phyloP scores from a whole-genome alignment of 495 filamentous ascomycete genomes.

The Penicillium crystallinum region DNA sequence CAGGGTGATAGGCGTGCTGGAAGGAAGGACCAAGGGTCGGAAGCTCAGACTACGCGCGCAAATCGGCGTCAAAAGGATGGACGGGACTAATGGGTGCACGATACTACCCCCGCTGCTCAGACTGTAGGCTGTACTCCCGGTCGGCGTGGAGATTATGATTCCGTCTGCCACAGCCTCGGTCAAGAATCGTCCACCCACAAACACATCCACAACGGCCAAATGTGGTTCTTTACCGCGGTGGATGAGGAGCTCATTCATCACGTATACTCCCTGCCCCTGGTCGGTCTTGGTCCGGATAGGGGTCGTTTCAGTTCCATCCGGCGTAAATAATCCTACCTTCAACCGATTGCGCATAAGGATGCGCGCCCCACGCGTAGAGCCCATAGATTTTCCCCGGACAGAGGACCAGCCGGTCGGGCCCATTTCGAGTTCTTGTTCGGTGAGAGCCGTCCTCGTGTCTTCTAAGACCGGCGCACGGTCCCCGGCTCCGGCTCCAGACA shows the following conservation, averaged over 20 bases:
- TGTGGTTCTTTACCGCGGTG: constrained; percentile 88
- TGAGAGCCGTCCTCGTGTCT: constrained; percentile 13
- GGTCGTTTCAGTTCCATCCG: constrained; percentile 43
- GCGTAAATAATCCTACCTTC: constrained; percentile 71
- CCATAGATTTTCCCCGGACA: constrained; percentile 76
- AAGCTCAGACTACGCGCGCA: constrained; percentile 90
- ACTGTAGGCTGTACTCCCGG: constrained; percentile 90
- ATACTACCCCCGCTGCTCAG: constrained; percentile 92
- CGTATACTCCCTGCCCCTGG: constrained; percentile 56
- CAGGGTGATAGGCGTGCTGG: constrained; percentile 77
- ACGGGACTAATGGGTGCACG: constrained; percentile 85
- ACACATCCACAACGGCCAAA: constrained; percentile 84
- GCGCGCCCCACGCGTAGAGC: constrained; percentile 63
- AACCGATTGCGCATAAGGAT: constrained; percentile 82
- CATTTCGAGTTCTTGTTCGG: constrained; percentile 16
- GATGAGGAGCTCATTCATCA: constrained; percentile 92
- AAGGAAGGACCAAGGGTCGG: constrained; percentile 81
- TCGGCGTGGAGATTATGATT: constrained; percentile 89
- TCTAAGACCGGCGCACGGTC: constrained; percentile 39
- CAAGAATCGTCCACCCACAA: constrained; percentile 74
- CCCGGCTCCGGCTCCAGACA: constrained; percentile 70
- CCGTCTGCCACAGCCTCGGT: constrained; percentile 93
- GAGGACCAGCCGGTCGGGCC: constrained; percentile 61
- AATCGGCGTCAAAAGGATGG: constrained; percentile 86
- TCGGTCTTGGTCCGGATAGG: constrained; percentile 40